phyloP scores from a whole-genome alignment of 225 moss, liverwort and hornwort genomes.

The Pleurozium schreberi region DNA sequence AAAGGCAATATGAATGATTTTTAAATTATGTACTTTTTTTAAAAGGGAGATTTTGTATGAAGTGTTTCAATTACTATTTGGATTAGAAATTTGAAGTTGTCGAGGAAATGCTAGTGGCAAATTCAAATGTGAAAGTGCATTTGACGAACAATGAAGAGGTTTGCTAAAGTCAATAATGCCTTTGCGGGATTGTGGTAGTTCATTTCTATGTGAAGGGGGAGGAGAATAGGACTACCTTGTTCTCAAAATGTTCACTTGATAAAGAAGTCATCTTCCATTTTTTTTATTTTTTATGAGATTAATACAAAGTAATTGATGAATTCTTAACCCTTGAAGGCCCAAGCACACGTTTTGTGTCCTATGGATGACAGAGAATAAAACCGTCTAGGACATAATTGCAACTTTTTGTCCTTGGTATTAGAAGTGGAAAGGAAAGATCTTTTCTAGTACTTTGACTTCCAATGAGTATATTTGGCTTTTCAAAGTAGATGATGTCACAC shows the following conservation, averaged over 20 bases:
- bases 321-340: too few species aligned
- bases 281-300: background rate
- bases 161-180: background rate
- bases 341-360: too few species aligned
- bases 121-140: background rate
- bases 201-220: too few species aligned
- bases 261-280: background rate
- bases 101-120: too few species aligned
- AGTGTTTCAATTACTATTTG: background rate
- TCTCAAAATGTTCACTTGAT: background rate
- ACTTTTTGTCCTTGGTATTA: too few species aligned
- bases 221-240: background rate
- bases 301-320: background rate
- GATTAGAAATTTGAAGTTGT: background rate
- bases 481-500: too few species aligned
- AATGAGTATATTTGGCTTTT: too few species aligned
- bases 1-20: background rate
- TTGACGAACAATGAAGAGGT: fast-evolving
- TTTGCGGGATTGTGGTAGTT: fast-evolving
- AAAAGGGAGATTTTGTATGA: background rate
- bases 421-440: too few species aligned
- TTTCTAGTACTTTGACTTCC: too few species aligned
- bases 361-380: too few species aligned
- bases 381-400: too few species aligned
- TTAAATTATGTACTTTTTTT: background rate